These are phyloP conservation scores for Populus simonii DNA, from an alignment of 345 rosid species.

Conservation along the genomic window DNA sequence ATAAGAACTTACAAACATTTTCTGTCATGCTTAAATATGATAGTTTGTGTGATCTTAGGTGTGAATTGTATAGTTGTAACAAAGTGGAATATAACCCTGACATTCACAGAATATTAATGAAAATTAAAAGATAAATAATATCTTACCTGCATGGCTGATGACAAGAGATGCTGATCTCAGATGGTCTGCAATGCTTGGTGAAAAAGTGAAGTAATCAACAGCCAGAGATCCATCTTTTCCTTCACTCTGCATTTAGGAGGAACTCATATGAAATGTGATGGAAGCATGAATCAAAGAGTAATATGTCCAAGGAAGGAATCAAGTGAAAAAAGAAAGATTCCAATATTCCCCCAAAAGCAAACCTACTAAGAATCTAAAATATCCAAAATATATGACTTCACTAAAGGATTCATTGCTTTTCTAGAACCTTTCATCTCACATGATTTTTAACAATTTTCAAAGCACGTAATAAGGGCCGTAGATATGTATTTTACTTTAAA, in stretches of 20 bases:
- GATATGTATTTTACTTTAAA: neutral
- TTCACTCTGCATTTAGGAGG: constrained; percentile 10
- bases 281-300: neutral
- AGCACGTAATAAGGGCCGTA: neutral
- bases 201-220: constrained; percentile 87
- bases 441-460: no score
- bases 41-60: neutral
- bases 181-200: constrained; percentile 78
- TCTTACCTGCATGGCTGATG: constrained; percentile 81
- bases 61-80: neutral
- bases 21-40: neutral
- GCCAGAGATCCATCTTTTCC: constrained; percentile 63
- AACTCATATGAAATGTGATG: neutral
- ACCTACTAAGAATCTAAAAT: neutral
- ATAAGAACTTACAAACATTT: neutral
- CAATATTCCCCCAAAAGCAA: neutral
- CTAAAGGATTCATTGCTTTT: neutral
- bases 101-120: neutral
- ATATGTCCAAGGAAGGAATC: neutral
- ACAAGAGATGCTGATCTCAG: constrained; percentile 83
- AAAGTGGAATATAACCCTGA: neutral
- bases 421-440: neutral
- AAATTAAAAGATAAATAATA: neutral
- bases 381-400: neutral
- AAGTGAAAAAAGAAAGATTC: neutral